These are phyloP conservation scores for Penicillium lividum DNA, from an alignment of 495 filamentous ascomycete species.

Conservation along the genomic window DNA sequence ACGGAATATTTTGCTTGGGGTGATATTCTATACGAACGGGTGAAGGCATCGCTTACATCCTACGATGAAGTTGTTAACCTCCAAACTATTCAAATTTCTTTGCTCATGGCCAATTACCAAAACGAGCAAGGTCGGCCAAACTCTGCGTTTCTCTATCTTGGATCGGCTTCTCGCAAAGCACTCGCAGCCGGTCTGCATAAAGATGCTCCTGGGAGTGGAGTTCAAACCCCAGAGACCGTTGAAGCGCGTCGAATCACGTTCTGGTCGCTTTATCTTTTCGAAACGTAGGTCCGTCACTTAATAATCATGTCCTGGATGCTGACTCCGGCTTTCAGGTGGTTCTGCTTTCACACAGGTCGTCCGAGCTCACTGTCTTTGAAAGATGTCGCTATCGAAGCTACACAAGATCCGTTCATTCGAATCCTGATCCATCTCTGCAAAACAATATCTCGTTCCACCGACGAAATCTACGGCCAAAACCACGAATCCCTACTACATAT, in stretches of 20 bases:
- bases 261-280: slow-evolving; percentile 45
- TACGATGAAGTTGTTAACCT: slow-evolving; percentile 48
- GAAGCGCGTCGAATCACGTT: slow-evolving; percentile 42
- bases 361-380: slow-evolving; percentile 36
- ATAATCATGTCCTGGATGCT: background rate
- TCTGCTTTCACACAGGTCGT: slow-evolving; percentile 44
- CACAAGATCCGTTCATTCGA: slow-evolving; percentile 39
- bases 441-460: slow-evolving; percentile 34
- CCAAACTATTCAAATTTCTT: slow-evolving; percentile 42
- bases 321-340: slow-evolving; percentile 32
- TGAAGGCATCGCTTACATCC: slow-evolving; percentile 33
- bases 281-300: slow-evolving; percentile 32
- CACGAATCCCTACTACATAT: slow-evolving; percentile 47
- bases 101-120: slow-evolving; percentile 47
- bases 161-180: slow-evolving; percentile 41
- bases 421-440: slow-evolving; percentile 35
- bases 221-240: slow-evolving; percentile 29
- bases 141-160: slow-evolving; percentile 42
- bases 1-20: slow-evolving; percentile 42
- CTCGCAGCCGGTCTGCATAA: slow-evolving; percentile 46
- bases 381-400: slow-evolving; percentile 37
- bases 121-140: slow-evolving; percentile 47
- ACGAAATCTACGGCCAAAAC: slow-evolving; percentile 41
- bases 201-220: slow-evolving; percentile 32
- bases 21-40: slow-evolving; percentile 41